Evolutionary conservation across 2,329 filamentous ascomycete genomes (phyloP).

Genomic region (Cryphonectria nitschkei): DNA sequence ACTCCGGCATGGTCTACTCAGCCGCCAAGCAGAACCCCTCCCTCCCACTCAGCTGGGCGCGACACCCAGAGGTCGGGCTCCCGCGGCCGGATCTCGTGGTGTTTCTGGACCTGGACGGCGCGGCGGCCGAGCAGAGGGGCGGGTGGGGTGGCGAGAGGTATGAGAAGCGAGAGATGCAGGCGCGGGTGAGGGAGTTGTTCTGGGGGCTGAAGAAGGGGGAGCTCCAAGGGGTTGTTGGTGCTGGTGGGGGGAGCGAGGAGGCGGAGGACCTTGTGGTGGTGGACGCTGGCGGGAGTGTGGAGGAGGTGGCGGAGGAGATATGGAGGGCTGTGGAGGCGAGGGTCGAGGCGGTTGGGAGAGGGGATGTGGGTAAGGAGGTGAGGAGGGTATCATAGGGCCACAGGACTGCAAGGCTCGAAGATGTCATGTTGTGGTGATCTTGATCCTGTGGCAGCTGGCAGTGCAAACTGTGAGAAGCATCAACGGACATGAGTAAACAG

Average conservation of each 20-base stretch:
- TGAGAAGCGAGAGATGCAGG: constrained; percentile 83
- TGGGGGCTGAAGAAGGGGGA: constrained; percentile 56
- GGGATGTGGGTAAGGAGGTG: constrained; percentile 49
- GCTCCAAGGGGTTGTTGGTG: constrained; percentile 35
- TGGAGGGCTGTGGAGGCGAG: constrained; percentile 55
- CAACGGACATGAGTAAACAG: background rate
- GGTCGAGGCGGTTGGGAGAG: constrained; percentile 51
- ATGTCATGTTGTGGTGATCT: background rate
- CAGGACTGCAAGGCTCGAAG: background rate
- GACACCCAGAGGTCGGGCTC: constrained; percentile 81
- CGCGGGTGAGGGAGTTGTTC: constrained; percentile 76
- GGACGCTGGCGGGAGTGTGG: constrained; percentile 57
- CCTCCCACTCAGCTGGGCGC: constrained; percentile 78
- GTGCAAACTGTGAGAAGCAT: background rate
- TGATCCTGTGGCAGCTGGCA: background rate
- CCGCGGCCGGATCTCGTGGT: constrained; percentile 86
- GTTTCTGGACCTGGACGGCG: constrained; percentile 81
- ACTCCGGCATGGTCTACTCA: constrained; percentile 91
- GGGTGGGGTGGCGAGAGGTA: constrained; percentile 90
- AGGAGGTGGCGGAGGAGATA: constrained; percentile 60
- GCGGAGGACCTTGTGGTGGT: constrained; percentile 58
- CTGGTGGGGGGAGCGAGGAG: constrained; percentile 42
- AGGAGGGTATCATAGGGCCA: constrained; percentile 45
- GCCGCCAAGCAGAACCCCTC: constrained; percentile 79
- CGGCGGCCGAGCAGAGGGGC: constrained; percentile 73